Evolutionary conservation across 495 filamentous ascomycete species (phyloP), one percentile per base, ranked within the genome.

Genomic region (Poronia punctata): DNA sequence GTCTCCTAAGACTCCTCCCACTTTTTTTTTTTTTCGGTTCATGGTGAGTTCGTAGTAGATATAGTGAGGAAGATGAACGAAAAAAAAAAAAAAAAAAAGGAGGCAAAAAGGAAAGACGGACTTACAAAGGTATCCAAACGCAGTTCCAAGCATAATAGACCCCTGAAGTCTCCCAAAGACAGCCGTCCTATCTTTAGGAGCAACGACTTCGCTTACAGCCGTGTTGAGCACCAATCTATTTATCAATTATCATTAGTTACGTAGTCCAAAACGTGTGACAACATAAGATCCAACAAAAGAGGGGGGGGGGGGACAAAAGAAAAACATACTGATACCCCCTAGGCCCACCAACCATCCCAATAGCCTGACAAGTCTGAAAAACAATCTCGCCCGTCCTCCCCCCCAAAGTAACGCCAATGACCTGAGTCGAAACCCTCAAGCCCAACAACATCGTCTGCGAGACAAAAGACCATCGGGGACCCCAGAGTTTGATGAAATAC

Each of bases 261-360:
- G 4, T 17, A 4, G 23, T n/a, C n/a, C n/a, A n/a, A n/a, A 6
- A n/a, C n/a, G n/a, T n/a, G n/a, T n/a, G n/a, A n/a, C n/a, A n/a
- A n/a, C n/a, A n/a, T n/a, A n/a, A n/a, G n/a, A n/a, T n/a, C n/a
- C n/a, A n/a, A n/a, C 14, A 29, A 5, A 4, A n/a, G 25, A 24
- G 17, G 17, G 26, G n/a, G n/a, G 14, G 19, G 3, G 30, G 7
- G 21, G 15, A 11, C 7, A n/a, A n/a, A n/a, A n/a, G n/a, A n/a
- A n/a, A n/a, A n/a, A 52, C 61, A n/a, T 35, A 67, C 40, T 78
- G 61, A 40, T 77, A 79, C 2, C 76, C 76, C 9, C 61, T 64
- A 1, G 75, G 76, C 0, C 75, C 76, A 1, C 76, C 76, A 5
- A 78, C 48, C 12, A 79, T 61, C 1, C 74, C 76, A 25, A 79